Evolutionary conservation across 1,284 basidiomycete genomes (phyloP).

Genomic region (Melampsora larici-populina): DNA sequence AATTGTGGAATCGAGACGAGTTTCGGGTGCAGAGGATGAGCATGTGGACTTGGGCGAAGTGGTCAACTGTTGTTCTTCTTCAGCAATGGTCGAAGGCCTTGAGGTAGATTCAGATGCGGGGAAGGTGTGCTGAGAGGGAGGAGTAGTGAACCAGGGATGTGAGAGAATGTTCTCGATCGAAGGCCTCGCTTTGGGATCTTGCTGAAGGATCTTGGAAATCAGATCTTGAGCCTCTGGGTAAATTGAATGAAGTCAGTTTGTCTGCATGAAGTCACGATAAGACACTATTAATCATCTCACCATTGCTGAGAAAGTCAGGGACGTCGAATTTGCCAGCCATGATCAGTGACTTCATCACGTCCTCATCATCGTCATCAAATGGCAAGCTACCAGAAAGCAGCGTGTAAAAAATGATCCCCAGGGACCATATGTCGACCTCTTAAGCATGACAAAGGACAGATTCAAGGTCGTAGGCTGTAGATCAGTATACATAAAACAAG

Average conservation of each 20-base stretch:
- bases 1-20: slow-evolving; percentile 36
- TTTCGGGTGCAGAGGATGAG: slow-evolving; percentile 47
- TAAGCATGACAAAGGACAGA: slow-evolving; percentile 40
- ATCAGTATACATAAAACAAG: not conserved
- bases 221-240: slow-evolving; percentile 73
- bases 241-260: not conserved
- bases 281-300: slow-evolving; percentile 56
- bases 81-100: slow-evolving; percentile 34
- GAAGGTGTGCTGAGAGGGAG: slow-evolving; percentile 47
- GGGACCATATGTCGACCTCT: slow-evolving; percentile 97
- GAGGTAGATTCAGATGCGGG: slow-evolving; percentile 29
- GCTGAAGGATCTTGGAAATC: slow-evolving; percentile 72
- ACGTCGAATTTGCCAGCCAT: slow-evolving; percentile 84
- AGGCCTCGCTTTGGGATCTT: slow-evolving; percentile 71
- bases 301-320: slow-evolving; percentile 81
- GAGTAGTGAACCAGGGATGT: slow-evolving; percentile 82
- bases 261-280: slow-evolving; percentile 32
- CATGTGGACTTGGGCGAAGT: slow-evolving; percentile 41
- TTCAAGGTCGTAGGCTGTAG: not conserved
- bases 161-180: slow-evolving; percentile 79
- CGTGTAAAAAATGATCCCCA: slow-evolving; percentile 92
- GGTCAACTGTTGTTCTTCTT: slow-evolving; percentile 35
- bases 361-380: slow-evolving; percentile 94
- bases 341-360: slow-evolving; percentile 80
- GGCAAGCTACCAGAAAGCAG: slow-evolving; percentile 89